Evolutionary conservation across 208 protist species (phyloP).

Genomic region (Angomonas deanei): DNA sequence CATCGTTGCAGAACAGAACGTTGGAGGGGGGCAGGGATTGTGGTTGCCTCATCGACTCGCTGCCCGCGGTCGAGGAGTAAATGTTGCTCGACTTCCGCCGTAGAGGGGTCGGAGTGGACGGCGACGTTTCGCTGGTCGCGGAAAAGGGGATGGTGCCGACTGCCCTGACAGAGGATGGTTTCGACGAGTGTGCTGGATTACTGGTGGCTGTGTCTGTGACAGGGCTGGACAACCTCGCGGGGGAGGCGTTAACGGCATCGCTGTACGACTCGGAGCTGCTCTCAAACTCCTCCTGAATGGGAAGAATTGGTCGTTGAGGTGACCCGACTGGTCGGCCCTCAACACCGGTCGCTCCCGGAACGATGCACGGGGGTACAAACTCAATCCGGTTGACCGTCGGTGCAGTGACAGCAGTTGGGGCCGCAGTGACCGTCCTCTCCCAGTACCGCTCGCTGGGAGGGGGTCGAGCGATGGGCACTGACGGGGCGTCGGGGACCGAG

Average conservation of each 20-base stretch:
- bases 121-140: background rate
- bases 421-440: too few species aligned
- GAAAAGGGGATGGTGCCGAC: background rate
- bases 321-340: too few species aligned
- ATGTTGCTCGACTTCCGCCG: background rate
- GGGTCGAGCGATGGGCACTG: too few species aligned
- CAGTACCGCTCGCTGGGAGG: too few species aligned
- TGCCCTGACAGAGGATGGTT: background rate
- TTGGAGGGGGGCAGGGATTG: background rate
- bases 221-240: background rate
- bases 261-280: background rate
- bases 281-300: slow-evolving; percentile 1
- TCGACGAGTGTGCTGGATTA: too few species aligned
- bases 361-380: too few species aligned
- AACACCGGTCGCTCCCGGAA: too few species aligned
- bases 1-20: background rate
- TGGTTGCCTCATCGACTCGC: background rate
- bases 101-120: background rate
- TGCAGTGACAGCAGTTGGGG: too few species aligned
- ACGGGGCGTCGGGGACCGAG: background rate
- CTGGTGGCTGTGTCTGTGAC: too few species aligned
- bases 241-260: background rate
- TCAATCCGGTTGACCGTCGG: too few species aligned
- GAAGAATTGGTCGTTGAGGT: background rate
- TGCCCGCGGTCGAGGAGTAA: background rate